phyloP scores from a whole-genome alignment of 192 early-diverging fungal species.

The Polychytrium aggregatum region DNA sequence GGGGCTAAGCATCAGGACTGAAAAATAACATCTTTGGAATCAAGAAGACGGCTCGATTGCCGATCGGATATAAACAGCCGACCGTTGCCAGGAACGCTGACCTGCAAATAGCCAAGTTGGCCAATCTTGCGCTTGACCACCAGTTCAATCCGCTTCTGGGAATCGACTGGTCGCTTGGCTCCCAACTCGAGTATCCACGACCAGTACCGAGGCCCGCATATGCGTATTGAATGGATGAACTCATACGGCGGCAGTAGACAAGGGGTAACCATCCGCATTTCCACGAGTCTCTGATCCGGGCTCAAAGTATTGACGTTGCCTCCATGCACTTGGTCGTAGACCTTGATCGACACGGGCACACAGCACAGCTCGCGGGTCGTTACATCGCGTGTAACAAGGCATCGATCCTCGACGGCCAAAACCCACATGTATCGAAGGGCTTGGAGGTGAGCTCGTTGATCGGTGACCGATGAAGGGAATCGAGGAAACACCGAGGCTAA shows the following conservation, averaged over 20 bases:
- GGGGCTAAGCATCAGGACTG: not conserved
- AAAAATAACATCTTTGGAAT: not conserved
- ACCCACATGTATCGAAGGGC: constrained; percentile 69
- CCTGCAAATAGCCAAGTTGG: constrained; percentile 21
- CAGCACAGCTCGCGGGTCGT: constrained; percentile 35
- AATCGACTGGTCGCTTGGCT: too few relatives aligned
- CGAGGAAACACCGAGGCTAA: constrained; percentile 59
- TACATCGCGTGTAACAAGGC: constrained; percentile 58
- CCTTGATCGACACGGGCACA: constrained; percentile 38
- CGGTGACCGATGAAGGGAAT: constrained; percentile 37
- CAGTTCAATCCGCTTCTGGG: not conserved
- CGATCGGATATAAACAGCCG: too few relatives aligned
- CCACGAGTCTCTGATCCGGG: too few relatives aligned
- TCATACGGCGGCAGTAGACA: constrained; percentile 44
- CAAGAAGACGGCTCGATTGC: not conserved
- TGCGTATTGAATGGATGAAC: constrained; percentile 36
- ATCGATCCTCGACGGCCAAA: constrained; percentile 56
- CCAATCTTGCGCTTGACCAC: constrained; percentile 18
- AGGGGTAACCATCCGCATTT: constrained; percentile 33
- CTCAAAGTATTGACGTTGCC: too few relatives aligned
- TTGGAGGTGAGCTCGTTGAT: constrained; percentile 63
- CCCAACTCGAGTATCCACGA: constrained; percentile 25
- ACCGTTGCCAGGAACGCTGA: too few relatives aligned
- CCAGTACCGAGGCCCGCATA: constrained; percentile 48
- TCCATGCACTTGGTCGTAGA: too few relatives aligned